phyloP scores from a whole-genome alignment of 495 filamentous ascomycete species.

The Aspergillus baeticus region DNA sequence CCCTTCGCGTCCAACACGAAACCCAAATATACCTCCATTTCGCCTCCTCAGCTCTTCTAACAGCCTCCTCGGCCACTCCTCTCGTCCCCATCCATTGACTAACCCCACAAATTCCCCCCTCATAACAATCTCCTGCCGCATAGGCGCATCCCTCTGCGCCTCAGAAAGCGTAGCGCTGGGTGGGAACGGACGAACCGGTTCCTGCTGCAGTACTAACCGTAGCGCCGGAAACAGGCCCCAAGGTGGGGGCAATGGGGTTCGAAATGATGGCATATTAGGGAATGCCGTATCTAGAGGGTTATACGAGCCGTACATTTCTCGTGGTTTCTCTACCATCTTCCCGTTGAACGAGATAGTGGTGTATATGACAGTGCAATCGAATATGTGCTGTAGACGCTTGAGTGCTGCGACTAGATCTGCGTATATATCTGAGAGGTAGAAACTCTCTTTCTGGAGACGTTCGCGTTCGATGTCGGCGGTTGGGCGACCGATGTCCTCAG shows the following conservation, averaged over 20 bases:
- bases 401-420: constrained; percentile 31
- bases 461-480: constrained; percentile 30
- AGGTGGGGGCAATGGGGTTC: constrained; percentile 40
- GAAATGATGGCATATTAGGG: constrained; percentile 37
- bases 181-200: constrained; percentile 51
- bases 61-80: constrained; percentile 41
- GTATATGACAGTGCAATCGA: constrained; percentile 42
- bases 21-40: constrained; percentile 33
- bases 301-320: constrained; percentile 16
- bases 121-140: constrained; percentile 38
- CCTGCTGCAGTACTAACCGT: constrained; percentile 46
- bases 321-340: constrained; percentile 3
- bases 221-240: constrained; percentile 49
- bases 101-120: constrained; percentile 42
- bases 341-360: constrained; percentile 26
- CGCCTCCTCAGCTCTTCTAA: constrained; percentile 29
- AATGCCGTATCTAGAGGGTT: constrained; percentile 17
- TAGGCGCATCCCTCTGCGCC: constrained; percentile 49
- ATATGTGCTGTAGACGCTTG: constrained; percentile 34
- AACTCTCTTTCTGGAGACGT: constrained; percentile 29
- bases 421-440: constrained; percentile 37
- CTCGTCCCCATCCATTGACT: constrained; percentile 46
- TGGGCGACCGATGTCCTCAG: constrained; percentile 36
- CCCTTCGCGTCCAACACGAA: constrained; percentile 9
- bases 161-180: constrained; percentile 54